Evolutionary conservation across 2,329 filamentous ascomycete genomes (phyloP).

Genomic region (Ascochyta clinopodiicola): DNA sequence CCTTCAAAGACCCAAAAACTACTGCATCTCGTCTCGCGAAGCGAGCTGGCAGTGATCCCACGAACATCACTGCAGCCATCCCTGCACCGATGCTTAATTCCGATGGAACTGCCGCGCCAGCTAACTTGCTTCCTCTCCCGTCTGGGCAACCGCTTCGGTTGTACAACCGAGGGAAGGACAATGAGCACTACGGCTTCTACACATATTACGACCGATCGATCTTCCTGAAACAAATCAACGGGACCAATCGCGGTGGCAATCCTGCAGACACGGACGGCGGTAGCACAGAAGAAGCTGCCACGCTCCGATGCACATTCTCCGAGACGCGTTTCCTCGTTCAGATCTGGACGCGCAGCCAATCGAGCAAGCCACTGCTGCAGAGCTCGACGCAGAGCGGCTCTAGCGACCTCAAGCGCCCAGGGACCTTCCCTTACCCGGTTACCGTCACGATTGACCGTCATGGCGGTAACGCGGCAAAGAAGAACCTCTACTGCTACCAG

Average conservation of each 20-base stretch:
- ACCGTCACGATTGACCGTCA: constrained; percentile 67
- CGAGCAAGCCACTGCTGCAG: constrained; percentile 45
- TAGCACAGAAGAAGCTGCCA: constrained; percentile 53
- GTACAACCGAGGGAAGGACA: constrained; percentile 79
- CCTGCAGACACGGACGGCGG: constrained; percentile 60
- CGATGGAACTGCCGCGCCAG: constrained; percentile 76
- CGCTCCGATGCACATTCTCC: constrained; percentile 63
- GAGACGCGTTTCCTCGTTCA: constrained; percentile 67
- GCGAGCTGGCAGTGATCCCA: constrained; percentile 39
- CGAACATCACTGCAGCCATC: constrained; percentile 61
- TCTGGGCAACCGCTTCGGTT: constrained; percentile 78
- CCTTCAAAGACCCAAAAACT: constrained; percentile 61
- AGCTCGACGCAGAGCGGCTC: constrained; percentile 40
- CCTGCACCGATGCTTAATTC: constrained; percentile 67
- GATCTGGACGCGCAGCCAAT: constrained; percentile 64
- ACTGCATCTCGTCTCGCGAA: constrained; percentile 43
- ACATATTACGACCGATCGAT: constrained; percentile 88
- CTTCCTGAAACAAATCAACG: constrained; percentile 72
- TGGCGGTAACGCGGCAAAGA: constrained; percentile 60
- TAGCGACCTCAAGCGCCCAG: constrained; percentile 58
- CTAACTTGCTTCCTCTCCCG: constrained; percentile 73
- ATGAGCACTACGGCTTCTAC: constrained; percentile 94
- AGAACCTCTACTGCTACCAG: constrained; percentile 67
- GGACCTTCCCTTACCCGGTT: constrained; percentile 67
- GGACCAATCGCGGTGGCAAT: constrained; percentile 48